Conservation (phyloP, 2,329 filamentous ascomycete genomes). For the Aaosphaeria pasadenensis region DNA sequence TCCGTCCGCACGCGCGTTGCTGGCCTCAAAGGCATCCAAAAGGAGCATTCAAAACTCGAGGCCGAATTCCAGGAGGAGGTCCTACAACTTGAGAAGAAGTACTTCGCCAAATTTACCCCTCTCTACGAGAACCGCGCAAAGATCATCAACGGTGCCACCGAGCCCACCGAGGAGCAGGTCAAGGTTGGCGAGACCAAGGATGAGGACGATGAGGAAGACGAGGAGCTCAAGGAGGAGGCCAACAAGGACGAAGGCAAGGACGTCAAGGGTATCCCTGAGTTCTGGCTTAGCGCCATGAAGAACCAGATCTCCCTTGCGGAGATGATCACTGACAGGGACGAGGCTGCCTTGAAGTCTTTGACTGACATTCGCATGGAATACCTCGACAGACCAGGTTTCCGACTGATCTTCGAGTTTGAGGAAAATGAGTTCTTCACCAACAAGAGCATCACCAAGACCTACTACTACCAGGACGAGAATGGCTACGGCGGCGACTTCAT, state of each 20-base stretch:
- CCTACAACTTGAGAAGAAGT: slow-evolving; percentile 97
- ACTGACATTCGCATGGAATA: slow-evolving; percentile 98
- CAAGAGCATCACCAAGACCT: slow-evolving; percentile 96
- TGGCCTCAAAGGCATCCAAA: slow-evolving; percentile 96
- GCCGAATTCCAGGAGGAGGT: slow-evolving; percentile 98
- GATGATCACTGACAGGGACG: slow-evolving; percentile 97
- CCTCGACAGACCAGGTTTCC: slow-evolving; percentile 96
- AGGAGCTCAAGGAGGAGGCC: slow-evolving; percentile 54
- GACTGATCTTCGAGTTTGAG: slow-evolving; percentile 93
- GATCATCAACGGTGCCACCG: slow-evolving; percentile 82
- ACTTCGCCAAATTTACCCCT: slow-evolving; percentile 97
- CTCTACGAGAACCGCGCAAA: slow-evolving; percentile 92
- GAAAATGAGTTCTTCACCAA: slow-evolving; percentile 97
- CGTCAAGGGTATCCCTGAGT: slow-evolving; percentile 87
- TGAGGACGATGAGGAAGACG: slow-evolving; percentile 64
- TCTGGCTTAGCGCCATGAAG: slow-evolving; percentile 99
- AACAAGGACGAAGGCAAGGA: slow-evolving; percentile 55
- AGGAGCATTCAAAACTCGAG: slow-evolving; percentile 97
- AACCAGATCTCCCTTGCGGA: slow-evolving; percentile 96
- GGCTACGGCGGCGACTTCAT: slow-evolving; percentile 99
- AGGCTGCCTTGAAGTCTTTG: slow-evolving; percentile 85
- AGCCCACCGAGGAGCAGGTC: slow-evolving; percentile 86
- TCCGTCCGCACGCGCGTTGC: slow-evolving; percentile 90
- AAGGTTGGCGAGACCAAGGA: slow-evolving; percentile 79
- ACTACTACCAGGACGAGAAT: slow-evolving; percentile 98